Evolutionary conservation across 1,139 yeast species (phyloP).

Genomic region (Yamadazyma taylorii): DNA sequence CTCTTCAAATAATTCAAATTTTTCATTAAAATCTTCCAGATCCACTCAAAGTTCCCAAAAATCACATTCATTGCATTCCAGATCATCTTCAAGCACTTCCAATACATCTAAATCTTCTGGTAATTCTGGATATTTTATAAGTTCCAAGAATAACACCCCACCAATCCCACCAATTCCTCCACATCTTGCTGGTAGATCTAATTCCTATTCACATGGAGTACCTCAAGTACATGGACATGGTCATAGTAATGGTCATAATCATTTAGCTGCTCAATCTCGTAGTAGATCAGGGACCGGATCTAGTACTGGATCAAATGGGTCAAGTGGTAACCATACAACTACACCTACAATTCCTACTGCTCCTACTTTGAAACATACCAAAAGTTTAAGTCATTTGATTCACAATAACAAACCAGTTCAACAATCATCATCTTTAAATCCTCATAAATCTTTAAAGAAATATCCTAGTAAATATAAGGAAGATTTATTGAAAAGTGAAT

Average conservation of each 20-base stretch:
- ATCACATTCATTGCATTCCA: conserved; percentile 10
- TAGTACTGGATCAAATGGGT: too few relatives aligned
- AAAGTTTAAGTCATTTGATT: conserved; percentile 11
- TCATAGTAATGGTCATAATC: not conserved
- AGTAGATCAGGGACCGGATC: conserved; percentile 2
- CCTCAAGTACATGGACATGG: not conserved
- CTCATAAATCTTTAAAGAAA: conserved; percentile 6
- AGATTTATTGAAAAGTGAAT: conserved; percentile 14
- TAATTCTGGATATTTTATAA: conserved; percentile 3
- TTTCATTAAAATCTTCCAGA: conserved; percentile 13
- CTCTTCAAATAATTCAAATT: conserved; percentile 12
- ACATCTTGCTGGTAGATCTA: not conserved
- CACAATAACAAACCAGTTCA: conserved; percentile 5
- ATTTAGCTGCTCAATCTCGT: not conserved
- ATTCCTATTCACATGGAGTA: not conserved
- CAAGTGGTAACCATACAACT: too few relatives aligned
- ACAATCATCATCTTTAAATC: conserved; percentile 2
- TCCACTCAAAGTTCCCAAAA: conserved; percentile 7
- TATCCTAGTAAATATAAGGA: conserved; percentile 13
- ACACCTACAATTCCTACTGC: too few relatives aligned
- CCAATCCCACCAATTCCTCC: not conserved
- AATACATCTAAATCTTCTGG: conserved; percentile 10
- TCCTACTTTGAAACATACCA: conserved; percentile 10
- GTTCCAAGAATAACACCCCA: conserved; percentile 3
- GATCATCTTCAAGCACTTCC: conserved; percentile 14